Evolutionary conservation across 2,329 filamentous ascomycete genomes (phyloP).

Genomic region (Ceratocystiopsis minuta): DNA sequence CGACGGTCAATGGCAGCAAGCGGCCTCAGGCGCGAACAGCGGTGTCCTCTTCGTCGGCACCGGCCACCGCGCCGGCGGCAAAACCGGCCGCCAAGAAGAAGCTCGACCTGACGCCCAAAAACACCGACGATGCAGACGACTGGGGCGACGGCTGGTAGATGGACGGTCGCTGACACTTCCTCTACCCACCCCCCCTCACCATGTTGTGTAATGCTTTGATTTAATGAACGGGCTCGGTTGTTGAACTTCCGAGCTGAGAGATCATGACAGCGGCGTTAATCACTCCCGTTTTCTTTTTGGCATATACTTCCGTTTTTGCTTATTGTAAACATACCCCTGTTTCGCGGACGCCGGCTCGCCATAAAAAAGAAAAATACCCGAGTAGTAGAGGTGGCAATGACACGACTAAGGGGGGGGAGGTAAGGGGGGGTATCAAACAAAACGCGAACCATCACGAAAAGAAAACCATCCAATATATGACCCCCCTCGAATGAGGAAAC

Average conservation of each 20-base stretch:
- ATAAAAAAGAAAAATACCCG: too few relatives aligned
- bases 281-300: not conserved
- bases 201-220: too few relatives aligned
- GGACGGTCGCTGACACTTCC: not conserved
- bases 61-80: constrained; percentile 16
- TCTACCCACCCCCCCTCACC: too few relatives aligned
- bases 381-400: too few relatives aligned
- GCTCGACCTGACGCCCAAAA: constrained; percentile 50
- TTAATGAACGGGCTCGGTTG: too few relatives aligned
- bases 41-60: not conserved
- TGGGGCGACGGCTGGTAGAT: constrained; percentile 48
- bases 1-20: constrained; percentile 4
- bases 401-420: not conserved
- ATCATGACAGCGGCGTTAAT: not conserved
- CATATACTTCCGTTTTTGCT: not conserved
- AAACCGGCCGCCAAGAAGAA: constrained; percentile 41
- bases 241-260: not conserved
- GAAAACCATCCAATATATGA: not conserved
- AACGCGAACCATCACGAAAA: too few relatives aligned
- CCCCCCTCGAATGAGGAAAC: not conserved
- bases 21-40: not conserved
- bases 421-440: not conserved
- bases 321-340: not conserved
- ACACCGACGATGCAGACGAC: constrained; percentile 36
- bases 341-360: too few relatives aligned